A percentile compares a stretch with the other conserved stretches of the same genome.
phyloP scores from a whole-genome alignment of 306 rosid genomes.

The Sophora flavescens region DNA sequence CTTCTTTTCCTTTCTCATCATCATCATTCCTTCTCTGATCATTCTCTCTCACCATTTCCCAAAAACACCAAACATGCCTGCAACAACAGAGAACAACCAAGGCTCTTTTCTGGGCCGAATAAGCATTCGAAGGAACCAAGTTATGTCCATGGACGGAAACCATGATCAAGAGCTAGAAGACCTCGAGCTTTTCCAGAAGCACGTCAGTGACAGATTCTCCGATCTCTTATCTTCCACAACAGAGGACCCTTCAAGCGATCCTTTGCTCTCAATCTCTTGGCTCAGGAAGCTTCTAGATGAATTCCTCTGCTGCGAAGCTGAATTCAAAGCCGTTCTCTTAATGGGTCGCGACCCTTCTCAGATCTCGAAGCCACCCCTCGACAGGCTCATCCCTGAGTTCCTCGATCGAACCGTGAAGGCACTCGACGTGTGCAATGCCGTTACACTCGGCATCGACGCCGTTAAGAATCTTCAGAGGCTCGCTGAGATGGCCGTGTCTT shows the following conservation, averaged over 20 bases:
- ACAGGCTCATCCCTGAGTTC: slow-evolving; percentile 74
- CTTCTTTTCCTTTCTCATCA: neutral
- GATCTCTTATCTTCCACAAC: slow-evolving; percentile 61
- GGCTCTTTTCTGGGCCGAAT: slow-evolving; percentile 89
- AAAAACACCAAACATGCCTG: slow-evolving; percentile 59
- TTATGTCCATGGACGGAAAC: slow-evolving; percentile 80
- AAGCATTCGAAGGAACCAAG: slow-evolving; percentile 91
- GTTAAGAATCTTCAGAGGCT: slow-evolving; percentile 74
- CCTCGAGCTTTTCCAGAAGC: slow-evolving; percentile 85
- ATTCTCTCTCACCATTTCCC: neutral
- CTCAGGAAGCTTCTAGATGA: slow-evolving; percentile 76
- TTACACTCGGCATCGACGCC: slow-evolving; percentile 75
- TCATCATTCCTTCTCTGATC: neutral
- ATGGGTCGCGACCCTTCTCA: slow-evolving; percentile 80
- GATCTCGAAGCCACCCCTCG: slow-evolving; percentile 80
- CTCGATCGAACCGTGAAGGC: slow-evolving; percentile 83
- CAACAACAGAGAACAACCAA: slow-evolving; percentile 73
- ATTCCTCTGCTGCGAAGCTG: slow-evolving; percentile 91
- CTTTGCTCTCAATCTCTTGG: slow-evolving; percentile 75
- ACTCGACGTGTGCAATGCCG: slow-evolving; percentile 88
- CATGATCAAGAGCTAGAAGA: slow-evolving; percentile 85
- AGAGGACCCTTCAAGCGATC: slow-evolving; percentile 53
- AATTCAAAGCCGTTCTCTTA: slow-evolving; percentile 83
- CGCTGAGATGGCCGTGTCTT: slow-evolving; percentile 75
- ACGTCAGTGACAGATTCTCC: slow-evolving; percentile 70